Evolutionary conservation across 179 eudicot species (phyloP).

Genomic region (Drosera spatulata): DNA sequence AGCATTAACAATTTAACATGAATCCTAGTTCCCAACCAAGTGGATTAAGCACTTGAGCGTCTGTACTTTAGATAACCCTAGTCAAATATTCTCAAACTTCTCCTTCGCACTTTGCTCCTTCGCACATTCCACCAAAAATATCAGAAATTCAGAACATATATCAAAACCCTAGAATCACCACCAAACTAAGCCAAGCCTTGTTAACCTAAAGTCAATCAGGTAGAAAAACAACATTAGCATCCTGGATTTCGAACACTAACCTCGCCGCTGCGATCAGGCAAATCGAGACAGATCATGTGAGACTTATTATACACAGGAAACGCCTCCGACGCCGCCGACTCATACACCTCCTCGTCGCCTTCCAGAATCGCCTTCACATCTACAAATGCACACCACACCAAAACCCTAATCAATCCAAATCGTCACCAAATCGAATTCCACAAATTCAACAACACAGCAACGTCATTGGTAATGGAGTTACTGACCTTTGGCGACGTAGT

Average conservation of each 20-base stretch:
- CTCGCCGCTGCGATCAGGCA: slow-evolving; percentile 75
- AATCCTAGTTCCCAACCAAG: no score
- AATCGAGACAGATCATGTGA: slow-evolving; percentile 69
- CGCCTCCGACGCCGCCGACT: slow-evolving; percentile 61
- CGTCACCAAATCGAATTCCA: neutral
- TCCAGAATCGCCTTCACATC: slow-evolving; percentile 70
- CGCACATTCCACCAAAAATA: no score
- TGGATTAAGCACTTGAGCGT: no score
- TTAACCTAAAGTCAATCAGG: neutral
- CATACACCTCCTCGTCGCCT: slow-evolving; percentile 51
- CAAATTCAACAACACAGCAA: neutral
- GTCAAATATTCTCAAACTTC: no score
- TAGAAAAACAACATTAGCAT: neutral
- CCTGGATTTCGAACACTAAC: slow-evolving; percentile 24
- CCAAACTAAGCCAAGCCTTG: no score
- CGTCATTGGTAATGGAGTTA: neutral
- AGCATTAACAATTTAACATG: no score
- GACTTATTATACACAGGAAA: slow-evolving; percentile 80
- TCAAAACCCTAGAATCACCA: no score
- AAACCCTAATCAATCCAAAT: neutral
- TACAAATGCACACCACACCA: slow-evolving; percentile 7
- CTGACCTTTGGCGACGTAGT: slow-evolving; percentile 81
- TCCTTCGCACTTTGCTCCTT: no score
- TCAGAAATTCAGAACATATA: no score
- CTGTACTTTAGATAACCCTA: no score